Evolutionary conservation across 139 green algal species (phyloP).

Genomic region (Ettlia oleoabundans): DNA sequence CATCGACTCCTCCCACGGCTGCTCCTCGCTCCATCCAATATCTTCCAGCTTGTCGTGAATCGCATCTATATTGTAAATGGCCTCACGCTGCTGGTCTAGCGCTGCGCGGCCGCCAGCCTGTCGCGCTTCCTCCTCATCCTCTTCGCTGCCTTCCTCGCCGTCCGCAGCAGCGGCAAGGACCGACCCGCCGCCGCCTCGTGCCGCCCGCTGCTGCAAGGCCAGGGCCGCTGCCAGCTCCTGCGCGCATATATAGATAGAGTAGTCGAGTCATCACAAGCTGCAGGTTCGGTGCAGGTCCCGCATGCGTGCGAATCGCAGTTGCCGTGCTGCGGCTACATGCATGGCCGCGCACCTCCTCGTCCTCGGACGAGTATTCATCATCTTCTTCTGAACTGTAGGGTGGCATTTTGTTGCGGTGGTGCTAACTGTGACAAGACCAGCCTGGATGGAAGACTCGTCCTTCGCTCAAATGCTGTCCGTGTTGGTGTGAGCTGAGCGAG

Average conservation of each 20-base stretch:
- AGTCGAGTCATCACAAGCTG: too few species aligned
- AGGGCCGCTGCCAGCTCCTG: slow-evolving; percentile 33
- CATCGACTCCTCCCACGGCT: slow-evolving; percentile 63
- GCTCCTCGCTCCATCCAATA: slow-evolving; percentile 80
- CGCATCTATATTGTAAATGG: slow-evolving; percentile 85
- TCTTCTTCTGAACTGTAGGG: too few species aligned
- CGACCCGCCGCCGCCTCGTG: slow-evolving; percentile 1
- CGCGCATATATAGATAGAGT: not conserved
- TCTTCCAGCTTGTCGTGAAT: slow-evolving; percentile 93
- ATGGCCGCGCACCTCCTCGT: too few species aligned
- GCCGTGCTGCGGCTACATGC: too few species aligned
- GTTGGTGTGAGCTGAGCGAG: too few species aligned
- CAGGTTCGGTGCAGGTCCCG: not conserved
- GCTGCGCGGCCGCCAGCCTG: too few species aligned
- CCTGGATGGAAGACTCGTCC: too few species aligned
- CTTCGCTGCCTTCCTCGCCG: slow-evolving; percentile 3
- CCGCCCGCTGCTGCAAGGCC: not conserved
- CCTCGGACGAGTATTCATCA: too few species aligned
- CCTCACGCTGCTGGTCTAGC: slow-evolving; percentile 35
- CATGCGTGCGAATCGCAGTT: slow-evolving; percentile 12
- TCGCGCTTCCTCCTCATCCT: not conserved
- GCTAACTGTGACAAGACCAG: too few species aligned
- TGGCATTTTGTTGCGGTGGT: too few species aligned
- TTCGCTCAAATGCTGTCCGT: too few species aligned
- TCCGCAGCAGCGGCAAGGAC: slow-evolving; percentile 8